Conservation (phyloP, 192 early-diverging fungal genomes). For the Lobulomyces angularis region DNA sequence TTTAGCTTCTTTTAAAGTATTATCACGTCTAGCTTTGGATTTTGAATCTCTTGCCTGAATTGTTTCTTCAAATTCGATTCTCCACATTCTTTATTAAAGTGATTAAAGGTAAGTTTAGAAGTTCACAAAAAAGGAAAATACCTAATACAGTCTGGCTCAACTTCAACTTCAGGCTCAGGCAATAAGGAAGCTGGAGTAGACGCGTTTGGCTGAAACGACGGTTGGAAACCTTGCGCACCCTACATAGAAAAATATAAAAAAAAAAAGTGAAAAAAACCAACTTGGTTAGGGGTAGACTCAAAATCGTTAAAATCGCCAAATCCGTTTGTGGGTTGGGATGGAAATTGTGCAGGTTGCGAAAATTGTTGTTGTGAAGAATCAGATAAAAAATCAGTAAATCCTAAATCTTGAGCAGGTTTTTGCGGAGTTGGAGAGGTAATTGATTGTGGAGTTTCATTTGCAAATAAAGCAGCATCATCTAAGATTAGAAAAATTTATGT, state of each 20-base stretch:
- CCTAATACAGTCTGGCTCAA: conserved; percentile 1
- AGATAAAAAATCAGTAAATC: not conserved
- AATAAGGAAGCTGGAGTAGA: conserved; percentile 4
- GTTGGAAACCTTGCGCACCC: too few species aligned
- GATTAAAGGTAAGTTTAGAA: not conserved
- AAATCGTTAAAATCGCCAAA: too few species aligned
- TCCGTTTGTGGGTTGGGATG: conserved; percentile 5
- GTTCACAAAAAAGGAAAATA: not conserved
- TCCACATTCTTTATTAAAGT: conserved; percentile 29
- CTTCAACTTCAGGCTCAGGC: conserved; percentile 1
- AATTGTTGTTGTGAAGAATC: not conserved
- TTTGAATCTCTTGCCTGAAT: conserved; percentile 32
- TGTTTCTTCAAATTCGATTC: conserved; percentile 18
- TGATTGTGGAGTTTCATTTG: conserved; percentile 13
- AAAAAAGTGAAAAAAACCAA: too few species aligned
- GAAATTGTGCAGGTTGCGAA: not conserved
- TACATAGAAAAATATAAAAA: too few species aligned
- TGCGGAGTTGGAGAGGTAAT: conserved; percentile 1
- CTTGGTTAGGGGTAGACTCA: too few species aligned
- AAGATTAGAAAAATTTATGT: too few species aligned
- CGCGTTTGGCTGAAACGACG: conserved; percentile 1
- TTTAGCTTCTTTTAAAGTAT: conserved; percentile 22
- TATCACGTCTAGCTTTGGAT: conserved; percentile 24
- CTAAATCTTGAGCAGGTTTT: conserved; percentile 2
- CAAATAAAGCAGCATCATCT: conserved; percentile 41